Conservation (phyloP, 257 asterid species). For the Solanum phureja region DNA sequence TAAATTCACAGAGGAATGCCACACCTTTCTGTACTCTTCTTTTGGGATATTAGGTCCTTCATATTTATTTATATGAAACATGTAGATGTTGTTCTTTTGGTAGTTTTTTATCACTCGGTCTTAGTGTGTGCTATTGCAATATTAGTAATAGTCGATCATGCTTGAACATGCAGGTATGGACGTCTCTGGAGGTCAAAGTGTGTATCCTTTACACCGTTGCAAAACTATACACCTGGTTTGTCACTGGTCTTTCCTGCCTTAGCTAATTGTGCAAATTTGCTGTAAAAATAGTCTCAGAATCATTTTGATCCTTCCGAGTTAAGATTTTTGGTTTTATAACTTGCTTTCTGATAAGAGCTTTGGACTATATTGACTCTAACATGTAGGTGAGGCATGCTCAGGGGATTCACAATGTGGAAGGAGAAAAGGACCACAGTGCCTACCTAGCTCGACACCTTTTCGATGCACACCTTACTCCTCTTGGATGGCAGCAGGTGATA, state of each 20-base stretch:
- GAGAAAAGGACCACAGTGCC: slow-evolving; percentile 80
- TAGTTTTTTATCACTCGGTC: neutral
- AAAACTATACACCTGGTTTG: slow-evolving; percentile 88
- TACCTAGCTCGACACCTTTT: slow-evolving; percentile 68
- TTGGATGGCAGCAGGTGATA: slow-evolving; percentile 94
- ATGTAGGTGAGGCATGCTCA: slow-evolving; percentile 94
- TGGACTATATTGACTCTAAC: neutral
- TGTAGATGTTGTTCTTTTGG: neutral
- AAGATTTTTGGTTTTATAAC: neutral
- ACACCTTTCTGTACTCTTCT: neutral
- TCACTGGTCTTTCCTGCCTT: slow-evolving; percentile 3
- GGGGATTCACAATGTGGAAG: slow-evolving; percentile 93
- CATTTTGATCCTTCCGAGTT: neutral
- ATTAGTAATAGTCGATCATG: neutral
- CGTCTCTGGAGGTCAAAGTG: slow-evolving; percentile 44
- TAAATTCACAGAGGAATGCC: neutral
- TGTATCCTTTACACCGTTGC: slow-evolving; percentile 76
- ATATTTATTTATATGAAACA: neutral
- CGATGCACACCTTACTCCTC: slow-evolving; percentile 87
- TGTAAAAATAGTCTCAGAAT: neutral
- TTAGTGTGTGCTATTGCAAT: neutral
- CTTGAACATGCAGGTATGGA: slow-evolving; percentile 56
- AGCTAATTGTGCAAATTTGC: neutral
- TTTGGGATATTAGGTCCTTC: neutral
- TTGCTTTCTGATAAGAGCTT: neutral